Evolutionary conservation across 1,139 yeast species (phyloP).

Genomic region (Saccharomycopsis crataegensis): DNA sequence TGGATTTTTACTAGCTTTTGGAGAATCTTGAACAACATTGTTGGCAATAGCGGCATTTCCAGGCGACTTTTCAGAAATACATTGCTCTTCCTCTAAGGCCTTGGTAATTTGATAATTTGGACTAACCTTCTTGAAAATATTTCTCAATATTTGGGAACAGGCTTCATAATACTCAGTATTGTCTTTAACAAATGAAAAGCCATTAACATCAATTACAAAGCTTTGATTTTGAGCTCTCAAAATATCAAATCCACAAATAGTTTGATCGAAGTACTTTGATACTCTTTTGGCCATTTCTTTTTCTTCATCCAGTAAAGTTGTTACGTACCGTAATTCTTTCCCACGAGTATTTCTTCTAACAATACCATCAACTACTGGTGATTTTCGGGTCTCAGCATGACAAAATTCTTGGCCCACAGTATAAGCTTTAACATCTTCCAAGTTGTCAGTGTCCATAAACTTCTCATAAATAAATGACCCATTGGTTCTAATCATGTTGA

Average conservation of each 20-base stretch:
- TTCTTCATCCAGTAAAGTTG: constrained; percentile 71
- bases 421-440: constrained; percentile 97
- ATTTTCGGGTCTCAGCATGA: constrained; percentile 97
- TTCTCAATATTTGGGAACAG: constrained; percentile 71
- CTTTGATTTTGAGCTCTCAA: constrained; percentile 83
- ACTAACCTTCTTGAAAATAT: constrained; percentile 39
- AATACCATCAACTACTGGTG: constrained; percentile 98
- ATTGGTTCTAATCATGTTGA: constrained; percentile 68
- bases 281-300: constrained; percentile 73
- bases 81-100: not conserved
- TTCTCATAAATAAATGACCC: constrained; percentile 92
- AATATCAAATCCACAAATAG: constrained; percentile 97
- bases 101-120: constrained; percentile 19
- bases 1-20: not conserved
- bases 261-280: constrained; percentile 73
- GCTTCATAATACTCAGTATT: constrained; percentile 79
- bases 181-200: constrained; percentile 96
- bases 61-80: not conserved
- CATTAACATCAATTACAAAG: constrained; percentile 95
- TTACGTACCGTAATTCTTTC: constrained; percentile 86
- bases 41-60: not conserved
- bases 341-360: constrained; percentile 97
- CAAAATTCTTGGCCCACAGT: constrained; percentile 89
- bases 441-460: constrained; percentile 96
- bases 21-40: not conserved